Evolutionary conservation across 768 basidiomycete genomes (phyloP).

Genomic region (Amanita pallidorosea): DNA sequence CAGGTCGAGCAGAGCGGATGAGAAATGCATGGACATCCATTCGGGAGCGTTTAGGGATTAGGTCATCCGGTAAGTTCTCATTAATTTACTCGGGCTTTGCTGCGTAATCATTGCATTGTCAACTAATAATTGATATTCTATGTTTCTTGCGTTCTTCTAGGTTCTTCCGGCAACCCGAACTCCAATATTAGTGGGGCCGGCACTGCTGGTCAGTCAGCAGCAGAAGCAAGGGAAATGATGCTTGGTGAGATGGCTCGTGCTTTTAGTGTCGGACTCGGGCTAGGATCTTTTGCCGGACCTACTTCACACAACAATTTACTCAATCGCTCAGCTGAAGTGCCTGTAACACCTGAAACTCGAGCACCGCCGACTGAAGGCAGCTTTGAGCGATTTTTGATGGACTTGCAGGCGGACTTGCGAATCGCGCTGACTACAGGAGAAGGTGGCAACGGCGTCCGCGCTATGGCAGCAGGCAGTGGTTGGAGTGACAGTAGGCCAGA

Average conservation of each 20-base stretch:
- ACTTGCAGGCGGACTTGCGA: conserved; percentile 66
- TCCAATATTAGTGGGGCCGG: not conserved
- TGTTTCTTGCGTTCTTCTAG: not conserved
- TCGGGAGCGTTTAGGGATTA: conserved; percentile 55
- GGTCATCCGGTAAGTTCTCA: conserved; percentile 16
- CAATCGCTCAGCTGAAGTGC: not conserved
- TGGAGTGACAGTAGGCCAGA: conserved; percentile 3
- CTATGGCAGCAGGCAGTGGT: conserved; percentile 5
- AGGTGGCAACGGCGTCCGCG: conserved; percentile 5
- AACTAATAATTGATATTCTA: not conserved
- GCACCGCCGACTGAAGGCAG: conserved; percentile 43
- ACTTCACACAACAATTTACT: conserved; percentile 2
- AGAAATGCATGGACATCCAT: conserved; percentile 60
- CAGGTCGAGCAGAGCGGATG: conserved; percentile 35
- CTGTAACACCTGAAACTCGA: conserved; percentile 4
- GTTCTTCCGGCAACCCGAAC: not conserved
- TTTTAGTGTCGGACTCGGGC: conserved; percentile 60
- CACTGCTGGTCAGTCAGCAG: conserved; percentile 9
- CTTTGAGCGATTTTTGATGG: conserved; percentile 74
- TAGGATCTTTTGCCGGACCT: conserved; percentile 19
- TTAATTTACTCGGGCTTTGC: conserved; percentile 2
- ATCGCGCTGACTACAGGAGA: conserved; percentile 39
- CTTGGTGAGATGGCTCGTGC: conserved; percentile 76
- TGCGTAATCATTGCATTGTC: not conserved
- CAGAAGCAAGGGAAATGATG: conserved; percentile 59